These are phyloP conservation scores for Saturnispora ahearnii DNA, from an alignment of 805 yeast species.

Conservation along the genomic window DNA sequence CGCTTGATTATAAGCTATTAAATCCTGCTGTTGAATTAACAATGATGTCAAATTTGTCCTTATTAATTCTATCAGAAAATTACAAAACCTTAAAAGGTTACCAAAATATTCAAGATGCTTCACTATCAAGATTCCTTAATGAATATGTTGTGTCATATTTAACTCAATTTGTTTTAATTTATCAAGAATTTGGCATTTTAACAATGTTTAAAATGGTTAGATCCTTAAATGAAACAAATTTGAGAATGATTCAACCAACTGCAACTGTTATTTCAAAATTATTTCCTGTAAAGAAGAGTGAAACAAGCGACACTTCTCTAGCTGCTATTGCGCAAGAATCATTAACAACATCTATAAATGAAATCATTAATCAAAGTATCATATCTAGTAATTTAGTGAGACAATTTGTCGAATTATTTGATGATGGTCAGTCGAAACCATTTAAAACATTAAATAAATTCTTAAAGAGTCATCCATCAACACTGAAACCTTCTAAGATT, in stretches of 20 bases:
- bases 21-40: slow-evolving; percentile 19
- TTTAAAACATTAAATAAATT: slow-evolving; percentile 22
- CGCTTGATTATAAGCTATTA: slow-evolving; percentile 21
- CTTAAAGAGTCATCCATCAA: slow-evolving; percentile 26
- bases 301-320: neutral
- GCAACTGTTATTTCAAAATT: slow-evolving; percentile 19
- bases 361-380: slow-evolving; percentile 20
- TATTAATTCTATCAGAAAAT: slow-evolving; percentile 18
- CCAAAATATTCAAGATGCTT: slow-evolving; percentile 5
- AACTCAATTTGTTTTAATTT: slow-evolving; percentile 17
- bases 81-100: slow-evolving; percentile 10
- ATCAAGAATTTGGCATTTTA: slow-evolving; percentile 32
- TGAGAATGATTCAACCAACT: slow-evolving; percentile 20
- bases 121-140: slow-evolving; percentile 11
- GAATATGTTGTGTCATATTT: slow-evolving; percentile 13
- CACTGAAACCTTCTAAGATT: slow-evolving; percentile 27
- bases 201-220: slow-evolving; percentile 28
- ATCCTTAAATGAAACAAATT: slow-evolving; percentile 9
- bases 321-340: slow-evolving; percentile 1
- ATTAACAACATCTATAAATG: slow-evolving; percentile 8
- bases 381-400: slow-evolving; percentile 24
- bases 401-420: slow-evolving; percentile 27
- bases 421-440: slow-evolving; percentile 24
- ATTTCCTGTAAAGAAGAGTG: slow-evolving; percentile 9
- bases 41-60: slow-evolving; percentile 17